A percentile compares a stretch with the other conserved stretches of the same genome.
Evolutionary conservation across 2,329 filamentous ascomycete genomes (phyloP).

Genomic region (Aphanoascus verrucosus): DNA sequence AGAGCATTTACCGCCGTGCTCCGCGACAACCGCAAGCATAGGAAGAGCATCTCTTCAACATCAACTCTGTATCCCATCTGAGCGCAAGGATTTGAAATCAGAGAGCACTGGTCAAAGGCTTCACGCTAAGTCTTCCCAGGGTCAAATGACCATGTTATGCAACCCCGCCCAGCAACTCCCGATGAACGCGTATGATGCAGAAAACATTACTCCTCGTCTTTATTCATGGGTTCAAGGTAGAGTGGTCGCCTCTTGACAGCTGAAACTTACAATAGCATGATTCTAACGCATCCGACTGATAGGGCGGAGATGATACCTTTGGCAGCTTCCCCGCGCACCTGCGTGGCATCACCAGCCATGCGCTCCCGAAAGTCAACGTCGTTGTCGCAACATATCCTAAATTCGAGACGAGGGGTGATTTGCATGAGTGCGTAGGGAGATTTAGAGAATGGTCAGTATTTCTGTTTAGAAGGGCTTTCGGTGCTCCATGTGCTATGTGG

Average conservation of each 20-base stretch:
- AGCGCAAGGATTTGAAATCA: too few species aligned
- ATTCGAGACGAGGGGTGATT: conserved; percentile 41
- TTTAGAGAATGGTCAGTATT: conserved; percentile 40
- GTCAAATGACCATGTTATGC: too few species aligned
- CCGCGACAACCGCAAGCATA: too few species aligned
- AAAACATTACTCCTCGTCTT: conserved; percentile 40
- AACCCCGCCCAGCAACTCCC: neutral
- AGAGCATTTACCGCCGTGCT: too few species aligned
- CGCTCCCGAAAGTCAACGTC: conserved; percentile 35
- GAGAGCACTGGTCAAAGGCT: too few species aligned
- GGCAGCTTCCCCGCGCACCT: conserved; percentile 37
- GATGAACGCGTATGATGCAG: conserved; percentile 27
- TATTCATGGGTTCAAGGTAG: conserved; percentile 41
- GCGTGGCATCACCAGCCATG: conserved; percentile 32
- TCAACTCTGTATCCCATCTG: too few species aligned
- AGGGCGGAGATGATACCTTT: conserved; percentile 43
- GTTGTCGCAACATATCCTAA: conserved; percentile 38
- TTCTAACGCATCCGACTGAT: neutral
- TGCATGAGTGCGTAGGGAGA: conserved; percentile 36
- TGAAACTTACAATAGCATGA: neutral
- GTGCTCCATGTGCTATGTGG: neutral
- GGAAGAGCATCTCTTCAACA: too few species aligned
- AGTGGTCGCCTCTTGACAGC: neutral
- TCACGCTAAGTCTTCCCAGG: too few species aligned
- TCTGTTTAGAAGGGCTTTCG: neutral